phyloP scores from a whole-genome alignment of 2,329 filamentous ascomycete genomes.

The Scedosporium minutisporum region DNA sequence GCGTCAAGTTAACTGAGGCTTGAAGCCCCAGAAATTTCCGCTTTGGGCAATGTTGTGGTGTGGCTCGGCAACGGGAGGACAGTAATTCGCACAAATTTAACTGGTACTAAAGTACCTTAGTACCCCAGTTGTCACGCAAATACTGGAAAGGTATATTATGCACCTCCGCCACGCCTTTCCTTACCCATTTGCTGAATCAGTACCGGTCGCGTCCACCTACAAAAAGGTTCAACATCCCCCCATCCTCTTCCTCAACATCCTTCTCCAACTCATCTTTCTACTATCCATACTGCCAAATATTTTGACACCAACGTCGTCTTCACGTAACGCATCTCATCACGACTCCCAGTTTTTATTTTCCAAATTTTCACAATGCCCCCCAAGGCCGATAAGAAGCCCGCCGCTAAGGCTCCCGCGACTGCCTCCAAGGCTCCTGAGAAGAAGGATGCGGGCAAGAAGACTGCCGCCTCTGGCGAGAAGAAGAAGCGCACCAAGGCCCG shows the following conservation, averaged over 20 bases:
- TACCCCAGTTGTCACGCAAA: not conserved
- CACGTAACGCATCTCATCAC: slow-evolving; percentile 9
- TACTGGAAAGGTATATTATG: not conserved
- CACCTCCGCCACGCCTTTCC: not conserved
- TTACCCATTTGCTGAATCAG: slow-evolving; percentile 32
- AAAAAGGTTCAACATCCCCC: slow-evolving; percentile 46
- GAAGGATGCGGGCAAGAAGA: slow-evolving; percentile 99
- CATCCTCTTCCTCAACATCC: slow-evolving; percentile 37
- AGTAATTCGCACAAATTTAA: not conserved
- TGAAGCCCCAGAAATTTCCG: slow-evolving; percentile 6
- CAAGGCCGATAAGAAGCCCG: slow-evolving; percentile 98
- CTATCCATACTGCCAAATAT: slow-evolving; percentile 15
- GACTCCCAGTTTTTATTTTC: slow-evolving; percentile 11
- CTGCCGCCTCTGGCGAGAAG: slow-evolving; percentile 90
- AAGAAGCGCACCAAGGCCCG: slow-evolving; percentile 99
- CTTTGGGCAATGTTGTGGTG: slow-evolving; percentile 7
- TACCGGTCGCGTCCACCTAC: slow-evolving; percentile 51
- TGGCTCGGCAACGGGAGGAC: not conserved
- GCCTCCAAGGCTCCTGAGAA: slow-evolving; percentile 70
- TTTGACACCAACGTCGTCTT: slow-evolving; percentile 10
- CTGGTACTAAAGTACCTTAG: not conserved
- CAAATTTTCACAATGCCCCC: slow-evolving; percentile 71
- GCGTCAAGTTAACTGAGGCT: not conserved
- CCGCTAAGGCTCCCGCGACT: slow-evolving; percentile 85
- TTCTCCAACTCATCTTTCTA: slow-evolving; percentile 1